Base-by-base conservation (phyloP, 2,329 filamentous ascomycete species). In the Coleophoma eucalyptorum region DNA sequence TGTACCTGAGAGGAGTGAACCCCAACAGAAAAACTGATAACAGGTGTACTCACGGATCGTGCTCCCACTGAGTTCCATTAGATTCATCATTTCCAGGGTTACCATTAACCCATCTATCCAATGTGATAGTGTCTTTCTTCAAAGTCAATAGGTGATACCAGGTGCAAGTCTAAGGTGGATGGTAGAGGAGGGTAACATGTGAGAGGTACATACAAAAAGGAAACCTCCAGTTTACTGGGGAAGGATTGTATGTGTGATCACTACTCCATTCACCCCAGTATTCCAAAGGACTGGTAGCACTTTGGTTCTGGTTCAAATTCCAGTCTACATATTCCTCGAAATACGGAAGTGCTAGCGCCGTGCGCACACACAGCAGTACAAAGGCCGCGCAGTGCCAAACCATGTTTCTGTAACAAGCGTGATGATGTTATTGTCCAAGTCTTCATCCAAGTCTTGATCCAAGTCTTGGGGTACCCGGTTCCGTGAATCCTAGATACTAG, bases 81-180 rank as follows among this genome's bases (percentile, higher is more conserved):
- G 75, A 75, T 58, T 85, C 77, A 62, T 86, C 82, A 60, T 86
- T 86, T 2, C 71, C 72, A 7, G 83, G 82, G 58, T 86, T 78
- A 18, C 83, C 83, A 58, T 86, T 85, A 40, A 83, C 80, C 58
- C 79, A 86, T 52, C 80, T 72, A 62, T 86, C 83, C 11, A 84
- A 66, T 61, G 84, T 84, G 43, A 86, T 68, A 8, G 80, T 83
- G 62, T 87, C 26, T 26, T 5, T 26, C 26, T 6, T 26, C 10
- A 8, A 5, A 26, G 6, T 26, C 26, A 26, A 8, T 26, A 26
- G 26, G 26, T 26, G 26, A 26, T 6, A 26, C 10, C 26, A 8
- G 26, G 10, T 26, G 5, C 26, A 7, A 26, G 26, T 26, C 26
- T 26, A 26, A 5, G 26, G 26, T 26, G 26, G 26, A 7, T 7